Percentiles rank a stretch among this genome's conserved stretches.
Evolutionary conservation across 148 eudicot species (phyloP).

Genomic region (Camellia lanceoleosa): DNA sequence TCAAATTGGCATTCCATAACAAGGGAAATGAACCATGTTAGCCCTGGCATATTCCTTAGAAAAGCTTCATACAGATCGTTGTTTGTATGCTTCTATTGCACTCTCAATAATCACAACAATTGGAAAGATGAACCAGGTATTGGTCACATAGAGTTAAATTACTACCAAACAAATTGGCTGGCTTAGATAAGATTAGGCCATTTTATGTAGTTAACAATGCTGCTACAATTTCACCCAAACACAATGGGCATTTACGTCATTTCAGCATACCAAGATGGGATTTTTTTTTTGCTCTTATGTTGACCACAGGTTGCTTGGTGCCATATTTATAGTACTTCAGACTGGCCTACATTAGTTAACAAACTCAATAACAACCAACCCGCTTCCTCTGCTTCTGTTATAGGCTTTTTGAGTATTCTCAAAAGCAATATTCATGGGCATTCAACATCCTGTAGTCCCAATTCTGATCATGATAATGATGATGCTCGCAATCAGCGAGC

Average conservation of each 20-base stretch:
- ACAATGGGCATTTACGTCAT: conserved; percentile 23
- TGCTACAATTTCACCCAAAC: background rate
- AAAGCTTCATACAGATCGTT: background rate
- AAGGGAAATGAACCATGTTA: conserved; percentile 4
- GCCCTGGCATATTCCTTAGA: background rate
- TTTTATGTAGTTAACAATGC: background rate
- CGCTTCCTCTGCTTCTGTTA: conserved; percentile 3
- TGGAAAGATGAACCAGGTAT: background rate
- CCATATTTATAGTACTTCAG: conserved; percentile 17
- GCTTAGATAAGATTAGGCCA: background rate
- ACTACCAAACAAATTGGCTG: background rate
- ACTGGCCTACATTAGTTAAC: background rate
- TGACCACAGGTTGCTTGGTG: conserved; percentile 12
- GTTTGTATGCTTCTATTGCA: background rate
- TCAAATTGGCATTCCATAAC: conserved; percentile 8
- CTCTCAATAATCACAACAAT: background rate
- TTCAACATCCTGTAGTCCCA: conserved; percentile 24
- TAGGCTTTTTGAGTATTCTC: background rate
- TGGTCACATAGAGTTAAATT: background rate
- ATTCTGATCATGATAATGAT: conserved; percentile 30
- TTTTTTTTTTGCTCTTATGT: conserved; percentile 24
- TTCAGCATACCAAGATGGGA: background rate
- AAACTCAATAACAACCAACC: conserved; percentile 9
- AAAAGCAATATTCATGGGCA: conserved; percentile 22
- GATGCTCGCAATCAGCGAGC: conserved; percentile 24